phyloP scores from a whole-genome alignment of 345 rosid genomes.

The Populus euphratica region DNA sequence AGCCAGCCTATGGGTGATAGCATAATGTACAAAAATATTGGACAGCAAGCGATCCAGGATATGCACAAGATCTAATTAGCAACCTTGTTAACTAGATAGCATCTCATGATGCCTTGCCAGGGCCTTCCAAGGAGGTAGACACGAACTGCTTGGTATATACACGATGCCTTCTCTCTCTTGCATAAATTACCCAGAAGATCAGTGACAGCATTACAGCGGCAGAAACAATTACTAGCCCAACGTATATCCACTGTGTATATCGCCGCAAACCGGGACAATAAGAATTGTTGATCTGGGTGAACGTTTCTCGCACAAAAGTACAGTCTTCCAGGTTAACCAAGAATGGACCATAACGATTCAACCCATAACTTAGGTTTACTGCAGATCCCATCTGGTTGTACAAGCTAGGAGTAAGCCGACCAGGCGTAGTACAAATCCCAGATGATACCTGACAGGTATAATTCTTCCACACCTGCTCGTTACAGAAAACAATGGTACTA shows the following conservation, averaged over 20 bases:
- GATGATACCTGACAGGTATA: slow-evolving; percentile 46
- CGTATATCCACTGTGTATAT: slow-evolving; percentile 67
- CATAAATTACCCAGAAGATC: slow-evolving; percentile 88
- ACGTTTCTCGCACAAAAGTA: slow-evolving; percentile 71
- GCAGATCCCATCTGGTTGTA: slow-evolving; percentile 64
- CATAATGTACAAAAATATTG: background rate
- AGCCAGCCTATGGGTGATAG: background rate
- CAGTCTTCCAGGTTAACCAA: slow-evolving; percentile 67
- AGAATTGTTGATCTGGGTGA: slow-evolving; percentile 41
- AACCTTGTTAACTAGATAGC: background rate
- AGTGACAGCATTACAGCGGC: slow-evolving; percentile 83
- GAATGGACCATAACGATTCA: slow-evolving; percentile 79
- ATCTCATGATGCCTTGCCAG: slow-evolving; percentile 30
- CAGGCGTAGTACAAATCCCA: slow-evolving; percentile 60
- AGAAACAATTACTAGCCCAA: slow-evolving; percentile 72
- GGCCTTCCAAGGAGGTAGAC: slow-evolving; percentile 25
- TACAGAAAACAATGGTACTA: background rate
- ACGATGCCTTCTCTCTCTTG: slow-evolving; percentile 81
- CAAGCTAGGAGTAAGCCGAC: slow-evolving; percentile 67
- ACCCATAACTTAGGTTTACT: slow-evolving; percentile 73
- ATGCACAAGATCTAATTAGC: background rate
- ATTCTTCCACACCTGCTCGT: slow-evolving; percentile 61
- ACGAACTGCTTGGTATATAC: slow-evolving; percentile 56
- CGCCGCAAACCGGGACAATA: slow-evolving; percentile 66
- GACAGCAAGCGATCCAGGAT: background rate